Evolutionary conservation across 495 filamentous ascomycete genomes (phyloP).

Genomic region (Terfezia boudieri): DNA sequence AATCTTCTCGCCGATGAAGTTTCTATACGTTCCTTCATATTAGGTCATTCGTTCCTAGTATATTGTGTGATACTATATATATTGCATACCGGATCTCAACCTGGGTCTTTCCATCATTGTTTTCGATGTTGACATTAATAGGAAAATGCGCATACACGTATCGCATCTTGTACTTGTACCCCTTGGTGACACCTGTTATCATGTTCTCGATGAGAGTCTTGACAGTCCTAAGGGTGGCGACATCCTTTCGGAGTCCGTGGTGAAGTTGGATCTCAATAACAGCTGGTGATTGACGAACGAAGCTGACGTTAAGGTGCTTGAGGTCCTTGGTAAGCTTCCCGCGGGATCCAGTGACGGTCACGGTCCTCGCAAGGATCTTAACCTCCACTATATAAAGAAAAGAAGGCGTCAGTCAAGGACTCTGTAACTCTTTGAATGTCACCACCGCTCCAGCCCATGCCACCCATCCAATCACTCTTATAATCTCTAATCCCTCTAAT

Average conservation of each 20-base stretch:
- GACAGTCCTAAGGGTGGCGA: conserved; percentile 95
- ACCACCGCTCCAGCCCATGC: background rate
- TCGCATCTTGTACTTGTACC: conserved; percentile 99
- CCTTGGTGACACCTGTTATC: conserved; percentile 91
- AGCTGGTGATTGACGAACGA: conserved; percentile 57
- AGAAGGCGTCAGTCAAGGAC: conserved; percentile 23
- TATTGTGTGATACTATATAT: too few relatives aligned
- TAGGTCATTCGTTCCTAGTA: conserved; percentile 7
- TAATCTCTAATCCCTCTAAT: too few relatives aligned
- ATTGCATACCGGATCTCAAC: conserved; percentile 84
- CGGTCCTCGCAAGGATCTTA: conserved; percentile 78
- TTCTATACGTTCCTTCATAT: conserved; percentile 30
- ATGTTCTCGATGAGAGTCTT: conserved; percentile 93
- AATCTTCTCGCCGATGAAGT: conserved; percentile 99
- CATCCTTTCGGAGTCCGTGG: conserved; percentile 90
- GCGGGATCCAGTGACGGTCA: conserved; percentile 90
- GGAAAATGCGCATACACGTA: conserved; percentile 99
- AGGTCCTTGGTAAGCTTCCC: conserved; percentile 92
- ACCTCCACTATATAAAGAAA: conserved; percentile 52
- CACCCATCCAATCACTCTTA: background rate
- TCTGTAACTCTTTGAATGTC: conserved; percentile 7
- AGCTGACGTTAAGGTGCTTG: conserved; percentile 86
- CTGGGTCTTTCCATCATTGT: conserved; percentile 55
- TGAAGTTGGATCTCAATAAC: conserved; percentile 89
- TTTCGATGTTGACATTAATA: conserved; percentile 99